Base-by-base conservation (phyloP, 2,329 filamentous ascomycete genomes). In the Sarocladium strictum region DNA sequence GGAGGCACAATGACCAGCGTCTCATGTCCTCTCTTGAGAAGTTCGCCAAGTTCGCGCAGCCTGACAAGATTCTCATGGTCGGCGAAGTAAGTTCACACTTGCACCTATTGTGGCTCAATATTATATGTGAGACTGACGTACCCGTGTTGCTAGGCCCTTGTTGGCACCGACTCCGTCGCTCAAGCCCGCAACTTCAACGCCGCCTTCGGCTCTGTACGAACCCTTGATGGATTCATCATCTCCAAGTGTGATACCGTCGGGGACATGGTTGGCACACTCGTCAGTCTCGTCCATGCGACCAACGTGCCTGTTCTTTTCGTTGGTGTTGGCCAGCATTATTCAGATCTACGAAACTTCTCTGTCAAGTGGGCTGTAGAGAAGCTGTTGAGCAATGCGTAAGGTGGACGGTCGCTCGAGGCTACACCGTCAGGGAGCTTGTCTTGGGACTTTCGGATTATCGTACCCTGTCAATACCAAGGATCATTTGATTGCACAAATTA, bases 11-110 rank as follows among this genome's bases (percentile, higher is more conserved):
- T 65, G 94, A 99, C 70, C 85, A 91, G 69, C 85, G 94, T 7
- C 83, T 99, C 58, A 99, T 99, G 95, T 94, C 89, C 12, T 93
- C 88, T 3, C 79, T 99, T 33, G 94, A 97, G 71, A 99, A 97
- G 67, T 99, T 99, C 68, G 93, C 90, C 58, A 96, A 96, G 68
- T 88, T 97, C 63, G 94, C 94, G 1, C 84, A 93, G 60, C 95
- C 95, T 1, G 93, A 99, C 72, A 97, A 99, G 78, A 97, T 99
- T 60, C 84, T 99, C 67, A 97, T 99, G 92, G 94, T 99, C 59
- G 80, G 77, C 63, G 78, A 81, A 69, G 74, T 75, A 67, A 54
- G 68, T 58, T 21, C 33, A 19, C 23, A n/a, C 24, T 27, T 37
- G 32, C 17, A 33, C 29, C 27, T 14, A 15, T 11, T 9, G 21